Evolutionary conservation across 2,329 filamentous ascomycete species (phyloP).

Genomic region (Parascedosporium putredinis): DNA sequence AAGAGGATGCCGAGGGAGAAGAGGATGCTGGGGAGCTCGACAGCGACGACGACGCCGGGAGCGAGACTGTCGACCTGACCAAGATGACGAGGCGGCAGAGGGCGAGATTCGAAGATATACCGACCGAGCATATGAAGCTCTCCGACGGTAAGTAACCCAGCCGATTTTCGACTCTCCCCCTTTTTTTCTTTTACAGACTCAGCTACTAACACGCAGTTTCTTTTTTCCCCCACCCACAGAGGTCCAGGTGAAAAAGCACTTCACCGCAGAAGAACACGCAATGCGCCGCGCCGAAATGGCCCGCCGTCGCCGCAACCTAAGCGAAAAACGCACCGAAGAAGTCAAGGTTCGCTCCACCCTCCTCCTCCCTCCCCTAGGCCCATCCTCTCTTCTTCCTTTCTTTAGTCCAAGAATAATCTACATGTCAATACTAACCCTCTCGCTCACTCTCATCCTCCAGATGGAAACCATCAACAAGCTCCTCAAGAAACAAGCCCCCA

Average conservation of each 20-base stretch:
- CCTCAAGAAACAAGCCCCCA: conserved; percentile 74
- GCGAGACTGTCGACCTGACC: conserved; percentile 37
- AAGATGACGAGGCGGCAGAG: conserved; percentile 53
- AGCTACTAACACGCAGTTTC: conserved; percentile 6
- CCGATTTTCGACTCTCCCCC: not conserved
- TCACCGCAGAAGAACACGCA: conserved; percentile 50
- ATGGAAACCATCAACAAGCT: conserved; percentile 89
- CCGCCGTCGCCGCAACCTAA: conserved; percentile 49
- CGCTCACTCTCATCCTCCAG: conserved; percentile 28
- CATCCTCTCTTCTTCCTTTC: not conserved
- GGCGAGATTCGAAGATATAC: conserved; percentile 46
- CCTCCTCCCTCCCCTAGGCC: not conserved
- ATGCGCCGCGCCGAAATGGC: conserved; percentile 55
- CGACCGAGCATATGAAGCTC: conserved; percentile 46
- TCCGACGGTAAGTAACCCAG: conserved; percentile 39
- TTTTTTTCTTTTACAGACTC: conserved; percentile 12
- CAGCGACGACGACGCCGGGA: conserved; percentile 35
- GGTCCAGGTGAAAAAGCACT: conserved; percentile 53
- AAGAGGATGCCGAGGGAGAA: conserved; percentile 28
- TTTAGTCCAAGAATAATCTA: no score
- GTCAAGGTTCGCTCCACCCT: conserved; percentile 39
- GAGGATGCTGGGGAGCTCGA: conserved; percentile 29
- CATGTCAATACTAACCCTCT: not conserved
- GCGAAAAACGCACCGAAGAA: conserved; percentile 54
- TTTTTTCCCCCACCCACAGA: conserved; percentile 26